These are phyloP conservation scores for Cladosporium phlei DNA, from an alignment of 2,329 filamentous ascomycete genomes.

Conservation along the genomic window DNA sequence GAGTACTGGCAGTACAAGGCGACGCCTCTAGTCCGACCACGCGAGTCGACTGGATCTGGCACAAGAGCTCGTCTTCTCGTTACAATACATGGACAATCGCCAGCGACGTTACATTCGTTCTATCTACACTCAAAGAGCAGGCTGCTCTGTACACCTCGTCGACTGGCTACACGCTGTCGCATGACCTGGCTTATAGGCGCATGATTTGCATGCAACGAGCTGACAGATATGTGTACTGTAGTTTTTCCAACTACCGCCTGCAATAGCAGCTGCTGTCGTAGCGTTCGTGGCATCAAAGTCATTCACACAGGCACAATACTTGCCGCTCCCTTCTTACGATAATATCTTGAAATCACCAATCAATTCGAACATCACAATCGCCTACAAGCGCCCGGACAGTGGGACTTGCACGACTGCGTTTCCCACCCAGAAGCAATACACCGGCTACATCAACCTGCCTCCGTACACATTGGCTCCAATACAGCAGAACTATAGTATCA, in stretches of 20 bases:
- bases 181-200: no score
- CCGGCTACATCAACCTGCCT: conserved; percentile 61
- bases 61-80: no score
- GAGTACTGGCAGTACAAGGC: no score
- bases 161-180: no score
- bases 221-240: no score
- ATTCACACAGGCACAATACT: conserved; percentile 33
- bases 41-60: no score
- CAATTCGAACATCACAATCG: conserved; percentile 60
- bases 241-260: conserved; percentile 21
- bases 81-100: no score
- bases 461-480: conserved; percentile 44
- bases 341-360: conserved; percentile 59
- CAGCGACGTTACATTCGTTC: no score
- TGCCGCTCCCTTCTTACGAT: conserved; percentile 35
- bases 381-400: conserved; percentile 58
- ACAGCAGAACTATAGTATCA: conserved; percentile 54
- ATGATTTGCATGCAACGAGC: no score
- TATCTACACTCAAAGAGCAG: no score
- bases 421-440: conserved; percentile 61
- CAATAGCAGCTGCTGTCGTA: conserved; percentile 23
- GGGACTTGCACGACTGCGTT: conserved; percentile 64
- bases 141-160: no score
- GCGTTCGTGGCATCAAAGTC: conserved; percentile 16
- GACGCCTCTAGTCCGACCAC: no score